Conservation (phyloP, 495 filamentous ascomycete species). For the Lichenothelia convexa region DNA sequence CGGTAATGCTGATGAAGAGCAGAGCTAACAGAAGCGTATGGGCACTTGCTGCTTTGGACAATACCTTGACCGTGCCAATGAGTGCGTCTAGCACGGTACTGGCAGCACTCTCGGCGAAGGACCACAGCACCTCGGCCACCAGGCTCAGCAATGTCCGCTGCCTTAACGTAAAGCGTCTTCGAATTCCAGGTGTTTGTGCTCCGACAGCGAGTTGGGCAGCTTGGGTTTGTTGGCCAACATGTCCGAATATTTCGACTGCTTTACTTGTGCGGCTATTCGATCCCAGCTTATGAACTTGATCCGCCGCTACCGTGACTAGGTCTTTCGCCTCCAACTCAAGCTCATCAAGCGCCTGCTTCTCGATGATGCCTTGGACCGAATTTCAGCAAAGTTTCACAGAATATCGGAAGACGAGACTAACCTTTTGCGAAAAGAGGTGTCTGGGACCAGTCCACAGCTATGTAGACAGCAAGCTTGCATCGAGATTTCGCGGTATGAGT, state of each 20-base stretch:
- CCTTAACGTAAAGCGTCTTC: conserved; percentile 38
- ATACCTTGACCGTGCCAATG: conserved; percentile 47
- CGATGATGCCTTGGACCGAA: conserved; percentile 49
- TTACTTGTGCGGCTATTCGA: conserved; percentile 72
- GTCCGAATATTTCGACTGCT: conserved; percentile 77
- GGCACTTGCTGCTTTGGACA: conserved; percentile 52
- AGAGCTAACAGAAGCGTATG: conserved; percentile 55
- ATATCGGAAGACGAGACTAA: too few relatives aligned
- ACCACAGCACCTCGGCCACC: too few relatives aligned
- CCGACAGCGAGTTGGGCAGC: conserved; percentile 35
- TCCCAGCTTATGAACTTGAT: conserved; percentile 71
- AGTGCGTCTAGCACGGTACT: conserved; percentile 53
- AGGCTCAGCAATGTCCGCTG: conserved; percentile 50
- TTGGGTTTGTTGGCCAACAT: conserved; percentile 55
- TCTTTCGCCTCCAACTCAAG: conserved; percentile 69
- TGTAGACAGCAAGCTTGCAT: conserved; percentile 79
- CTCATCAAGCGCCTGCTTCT: conserved; percentile 63
- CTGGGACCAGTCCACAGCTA: conserved; percentile 67
- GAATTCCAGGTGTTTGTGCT: conserved; percentile 22
- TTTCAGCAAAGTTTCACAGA: too few relatives aligned
- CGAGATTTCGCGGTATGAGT: conserved; percentile 82
- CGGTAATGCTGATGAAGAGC: conserved; percentile 43
- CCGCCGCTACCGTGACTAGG: conserved; percentile 65
- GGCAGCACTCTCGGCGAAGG: conserved; percentile 46
- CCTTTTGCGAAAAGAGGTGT: not conserved